These are phyloP conservation scores for Rhizopus arrhizus DNA, from an alignment of 371 early-diverging fungal species.

Conservation along the genomic window DNA sequence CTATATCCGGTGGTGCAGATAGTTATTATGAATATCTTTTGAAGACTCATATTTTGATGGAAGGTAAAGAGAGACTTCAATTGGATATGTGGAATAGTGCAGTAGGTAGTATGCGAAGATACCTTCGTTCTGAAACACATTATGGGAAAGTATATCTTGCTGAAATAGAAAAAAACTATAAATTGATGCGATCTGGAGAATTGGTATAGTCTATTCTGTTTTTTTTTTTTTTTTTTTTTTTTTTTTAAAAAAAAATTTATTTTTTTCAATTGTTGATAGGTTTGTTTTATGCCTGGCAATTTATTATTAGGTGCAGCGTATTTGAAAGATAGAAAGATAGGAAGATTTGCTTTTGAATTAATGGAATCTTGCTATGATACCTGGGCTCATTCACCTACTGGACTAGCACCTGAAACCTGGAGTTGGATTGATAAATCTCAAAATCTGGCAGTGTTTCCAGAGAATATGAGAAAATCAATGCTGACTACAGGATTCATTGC, in stretches of 20 bases:
- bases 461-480: slow-evolving; percentile 33
- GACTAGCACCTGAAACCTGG: slow-evolving; percentile 51
- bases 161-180: slow-evolving; percentile 34
- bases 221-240: no score
- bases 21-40: slow-evolving; percentile 88
- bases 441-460: slow-evolving; percentile 22
- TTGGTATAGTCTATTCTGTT: slow-evolving; percentile 26
- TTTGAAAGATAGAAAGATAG: slow-evolving; percentile 27
- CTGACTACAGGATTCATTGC: slow-evolving; percentile 23
- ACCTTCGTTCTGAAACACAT: slow-evolving; percentile 43
- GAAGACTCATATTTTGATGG: slow-evolving; percentile 65
- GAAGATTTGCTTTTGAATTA: slow-evolving; percentile 36
- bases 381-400: slow-evolving; percentile 44
- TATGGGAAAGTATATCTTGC: slow-evolving; percentile 43
- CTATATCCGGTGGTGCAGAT: slow-evolving; percentile 71
- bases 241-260: no score
- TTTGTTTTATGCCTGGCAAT: slow-evolving; percentile 54
- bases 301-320: slow-evolving; percentile 43
- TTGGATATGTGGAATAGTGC: slow-evolving; percentile 46
- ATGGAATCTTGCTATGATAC: slow-evolving; percentile 45
- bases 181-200: slow-evolving; percentile 43
- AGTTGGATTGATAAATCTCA: slow-evolving; percentile 44
- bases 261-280: slow-evolving; percentile 12
- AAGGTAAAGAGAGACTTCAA: slow-evolving; percentile 51
- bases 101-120: slow-evolving; percentile 44